Conservation (phyloP, 2,329 filamentous ascomycete genomes). For the Trichophyton mentagrophytes region DNA sequence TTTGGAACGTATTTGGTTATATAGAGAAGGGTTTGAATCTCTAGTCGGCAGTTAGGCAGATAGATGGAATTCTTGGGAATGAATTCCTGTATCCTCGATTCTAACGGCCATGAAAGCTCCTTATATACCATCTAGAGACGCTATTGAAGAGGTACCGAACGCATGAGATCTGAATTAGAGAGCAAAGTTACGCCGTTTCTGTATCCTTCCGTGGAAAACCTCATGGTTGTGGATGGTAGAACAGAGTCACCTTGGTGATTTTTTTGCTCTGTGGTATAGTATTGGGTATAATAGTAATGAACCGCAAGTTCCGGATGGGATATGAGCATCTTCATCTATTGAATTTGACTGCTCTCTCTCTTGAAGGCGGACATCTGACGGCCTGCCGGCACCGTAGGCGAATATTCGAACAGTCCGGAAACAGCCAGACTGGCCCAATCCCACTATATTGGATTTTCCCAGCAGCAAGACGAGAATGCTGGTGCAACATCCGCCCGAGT, state of each 20-base stretch:
- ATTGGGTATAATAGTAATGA: too few relatives aligned
- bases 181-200: neutral
- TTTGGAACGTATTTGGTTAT: neutral
- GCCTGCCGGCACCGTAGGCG: too few relatives aligned
- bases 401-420: too few relatives aligned
- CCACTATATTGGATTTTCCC: neutral
- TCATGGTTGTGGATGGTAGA: neutral
- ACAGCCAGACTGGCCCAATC: too few relatives aligned
- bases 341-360: too few relatives aligned
- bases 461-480: neutral
- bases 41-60: neutral
- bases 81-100: neutral
- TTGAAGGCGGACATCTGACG: neutral
- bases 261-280: too few relatives aligned
- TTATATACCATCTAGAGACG: neutral
- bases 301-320: too few relatives aligned
- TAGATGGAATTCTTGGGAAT: neutral
- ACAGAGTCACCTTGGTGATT: neutral
- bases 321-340: too few relatives aligned
- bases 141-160: neutral
- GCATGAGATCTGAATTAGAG: neutral
- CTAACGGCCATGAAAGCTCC: neutral
- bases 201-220: neutral
- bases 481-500: neutral
- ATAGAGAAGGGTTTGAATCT: neutral